A percentile compares a stretch with the other conserved stretches of the same genome.
Evolutionary conservation across 805 yeast genomes (phyloP).

Genomic region (Candida maris): DNA sequence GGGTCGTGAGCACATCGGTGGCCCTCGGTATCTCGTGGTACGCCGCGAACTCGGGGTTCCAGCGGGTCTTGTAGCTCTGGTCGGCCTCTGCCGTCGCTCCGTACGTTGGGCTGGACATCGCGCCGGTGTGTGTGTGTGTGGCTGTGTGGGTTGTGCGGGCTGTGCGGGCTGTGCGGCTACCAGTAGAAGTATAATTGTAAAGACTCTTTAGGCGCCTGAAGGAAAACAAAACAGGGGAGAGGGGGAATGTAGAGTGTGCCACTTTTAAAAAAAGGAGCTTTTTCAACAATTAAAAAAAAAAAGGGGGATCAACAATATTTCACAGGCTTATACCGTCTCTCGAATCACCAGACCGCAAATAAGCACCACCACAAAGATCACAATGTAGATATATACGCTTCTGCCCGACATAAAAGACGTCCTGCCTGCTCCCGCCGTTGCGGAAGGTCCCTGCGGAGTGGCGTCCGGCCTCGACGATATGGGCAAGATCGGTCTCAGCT

Average conservation of each 20-base stretch:
- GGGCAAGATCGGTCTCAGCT: conserved; percentile 1
- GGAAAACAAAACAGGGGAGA: too few relatives aligned
- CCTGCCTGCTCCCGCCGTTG: too few relatives aligned
- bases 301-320: background rate
- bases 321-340: background rate
- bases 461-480: background rate
- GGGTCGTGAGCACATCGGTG: background rate
- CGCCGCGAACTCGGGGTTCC: background rate
- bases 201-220: too few relatives aligned
- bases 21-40: background rate
- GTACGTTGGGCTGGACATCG: background rate
- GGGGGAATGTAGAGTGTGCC: too few relatives aligned
- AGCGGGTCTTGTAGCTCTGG: background rate
- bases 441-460: too few relatives aligned
- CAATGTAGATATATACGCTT: background rate
- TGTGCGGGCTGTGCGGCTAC: too few relatives aligned
- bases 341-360: background rate
- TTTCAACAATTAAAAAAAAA: too few relatives aligned
- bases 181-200: too few relatives aligned
- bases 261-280: too few relatives aligned
- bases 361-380: background rate
- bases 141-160: too few relatives aligned
- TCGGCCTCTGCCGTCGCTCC: background rate
- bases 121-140: too few relatives aligned
- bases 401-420: too few relatives aligned